phyloP scores from a whole-genome alignment of 495 filamentous ascomycete species.

The Aspergillus ellipticus region DNA sequence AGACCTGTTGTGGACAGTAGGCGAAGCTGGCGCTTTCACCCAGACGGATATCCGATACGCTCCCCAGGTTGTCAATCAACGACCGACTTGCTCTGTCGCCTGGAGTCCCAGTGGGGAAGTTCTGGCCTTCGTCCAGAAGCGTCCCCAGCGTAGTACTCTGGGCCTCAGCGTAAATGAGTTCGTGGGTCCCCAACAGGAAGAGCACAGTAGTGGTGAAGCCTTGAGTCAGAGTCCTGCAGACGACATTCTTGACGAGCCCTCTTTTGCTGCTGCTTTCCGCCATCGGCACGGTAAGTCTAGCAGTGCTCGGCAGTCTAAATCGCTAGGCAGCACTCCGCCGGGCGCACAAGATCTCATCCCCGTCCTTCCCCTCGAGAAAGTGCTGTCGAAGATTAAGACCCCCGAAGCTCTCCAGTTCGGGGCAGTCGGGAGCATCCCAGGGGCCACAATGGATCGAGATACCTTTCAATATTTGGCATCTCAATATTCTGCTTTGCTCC shows the following conservation, averaged over 20 bases:
- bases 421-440: slow-evolving; percentile 56
- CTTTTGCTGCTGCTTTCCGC: slow-evolving; percentile 49
- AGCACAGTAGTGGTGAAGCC: slow-evolving; percentile 38
- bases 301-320: slow-evolving; percentile 35
- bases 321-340: slow-evolving; percentile 54
- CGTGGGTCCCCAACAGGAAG: slow-evolving; percentile 28
- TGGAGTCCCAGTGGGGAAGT: slow-evolving; percentile 47
- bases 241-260: slow-evolving; percentile 57
- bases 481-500: slow-evolving; percentile 50
- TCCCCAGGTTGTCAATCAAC: slow-evolving; percentile 67
- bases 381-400: slow-evolving; percentile 51
- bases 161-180: slow-evolving; percentile 36
- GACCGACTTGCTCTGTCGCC: slow-evolving; percentile 41
- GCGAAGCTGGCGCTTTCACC: slow-evolving; percentile 74
- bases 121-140: slow-evolving; percentile 47
- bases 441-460: slow-evolving; percentile 45
- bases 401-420: slow-evolving; percentile 58
- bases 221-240: slow-evolving; percentile 65
- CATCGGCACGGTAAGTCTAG: slow-evolving; percentile 34
- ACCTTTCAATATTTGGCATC: slow-evolving; percentile 58
- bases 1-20: slow-evolving; percentile 88
- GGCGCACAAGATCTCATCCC: slow-evolving; percentile 41
- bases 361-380: slow-evolving; percentile 58
- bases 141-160: slow-evolving; percentile 37
- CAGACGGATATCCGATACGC: slow-evolving; percentile 87